A percentile compares a stretch with the other conserved stretches of the same genome.
Evolutionary conservation across 345 rosid genomes (phyloP).

Genomic region (Aethionema arabicum): DNA sequence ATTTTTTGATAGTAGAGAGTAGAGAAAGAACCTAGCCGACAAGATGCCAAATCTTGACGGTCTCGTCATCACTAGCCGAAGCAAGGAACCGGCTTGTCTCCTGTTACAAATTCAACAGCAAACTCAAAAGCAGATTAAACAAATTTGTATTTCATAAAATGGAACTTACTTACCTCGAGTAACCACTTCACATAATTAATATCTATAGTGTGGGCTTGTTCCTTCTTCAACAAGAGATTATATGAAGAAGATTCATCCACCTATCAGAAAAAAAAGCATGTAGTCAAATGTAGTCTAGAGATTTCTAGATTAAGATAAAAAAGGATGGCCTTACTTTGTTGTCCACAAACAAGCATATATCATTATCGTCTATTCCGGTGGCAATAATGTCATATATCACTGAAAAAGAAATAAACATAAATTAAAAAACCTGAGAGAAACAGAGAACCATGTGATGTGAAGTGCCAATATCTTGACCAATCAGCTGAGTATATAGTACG

Average conservation of each 20-base stretch:
- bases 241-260: slow-evolving; percentile 64
- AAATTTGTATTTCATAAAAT: too few relatives aligned
- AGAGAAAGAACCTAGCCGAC: slow-evolving; percentile 16
- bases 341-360: slow-evolving; percentile 68
- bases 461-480: slow-evolving; percentile 81
- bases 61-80: slow-evolving; percentile 84
- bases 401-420: slow-evolving; percentile 27
- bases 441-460: slow-evolving; percentile 2
- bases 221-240: slow-evolving; percentile 62
- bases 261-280: too few relatives aligned
- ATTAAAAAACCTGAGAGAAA: slow-evolving; percentile 8
- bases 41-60: slow-evolving; percentile 73
- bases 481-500: slow-evolving; percentile 90
- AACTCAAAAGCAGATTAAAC: slow-evolving; percentile 14
- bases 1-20: neutral
- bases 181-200: slow-evolving; percentile 82
- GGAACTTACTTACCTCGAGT: too few relatives aligned
- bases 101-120: slow-evolving; percentile 16
- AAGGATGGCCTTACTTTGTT: slow-evolving; percentile 47
- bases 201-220: slow-evolving; percentile 91
- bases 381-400: slow-evolving; percentile 85
- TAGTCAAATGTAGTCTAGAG: slow-evolving; percentile 7
- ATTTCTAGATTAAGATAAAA: neutral
- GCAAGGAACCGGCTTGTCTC: slow-evolving; percentile 55
- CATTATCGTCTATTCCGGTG: slow-evolving; percentile 94